Base-by-base conservation (phyloP, 1,284 basidiomycete genomes). In the Rhodotorula sp. region DNA sequence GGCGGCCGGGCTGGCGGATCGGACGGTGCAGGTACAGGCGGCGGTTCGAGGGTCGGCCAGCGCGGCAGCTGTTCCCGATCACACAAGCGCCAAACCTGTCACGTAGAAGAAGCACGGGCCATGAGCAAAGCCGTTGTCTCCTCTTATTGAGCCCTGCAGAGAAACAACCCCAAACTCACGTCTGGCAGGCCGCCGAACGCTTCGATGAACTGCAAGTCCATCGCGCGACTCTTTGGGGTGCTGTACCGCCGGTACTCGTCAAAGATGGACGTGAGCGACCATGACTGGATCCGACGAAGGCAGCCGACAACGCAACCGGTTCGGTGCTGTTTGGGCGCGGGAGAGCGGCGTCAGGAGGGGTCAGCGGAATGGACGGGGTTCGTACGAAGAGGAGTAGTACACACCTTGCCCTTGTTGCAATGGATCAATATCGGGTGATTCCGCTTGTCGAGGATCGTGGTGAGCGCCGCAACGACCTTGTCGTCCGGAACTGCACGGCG, bases 381-480 rank as follows among this genome's bases (percentile, higher is more conserved):
- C 2, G 52, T 43, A 5, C 15, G 5, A 14, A 8, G 14, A 23
- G 23, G 28, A 4, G 26, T 3, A 10, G 23, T 28, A 55, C 82
- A 55, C 60, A 83, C 83, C 77, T 86, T 86, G 66, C 85, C 85
- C 78, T 86, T 86, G 80, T 86, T 86, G 80, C 85, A 86, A 75
- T 86, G 85, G 26, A 86, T 85, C 48, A 86, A 77, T 43, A 86
- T 80, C 1, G 85, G 85, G 69, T 85, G 84, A 74, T 86, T 86
- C 6, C 84, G 79, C 50, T 76, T 76, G 75, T 86, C 85, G n/a
- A 86, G 78, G 28, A 86, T 83, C 5, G 83, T 82, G n/a, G 81
- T 80, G 34, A 86, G 80, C 0, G 85, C 85, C 1, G 82, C 81
- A 38, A 83, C 82, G 71, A 86, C 85, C 66, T 85, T 85, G 71